A percentile compares a stretch with the other conserved stretches of the same genome.
Evolutionary conservation across 345 rosid genomes (phyloP).

Genomic region (Rhizophora apiculata): DNA sequence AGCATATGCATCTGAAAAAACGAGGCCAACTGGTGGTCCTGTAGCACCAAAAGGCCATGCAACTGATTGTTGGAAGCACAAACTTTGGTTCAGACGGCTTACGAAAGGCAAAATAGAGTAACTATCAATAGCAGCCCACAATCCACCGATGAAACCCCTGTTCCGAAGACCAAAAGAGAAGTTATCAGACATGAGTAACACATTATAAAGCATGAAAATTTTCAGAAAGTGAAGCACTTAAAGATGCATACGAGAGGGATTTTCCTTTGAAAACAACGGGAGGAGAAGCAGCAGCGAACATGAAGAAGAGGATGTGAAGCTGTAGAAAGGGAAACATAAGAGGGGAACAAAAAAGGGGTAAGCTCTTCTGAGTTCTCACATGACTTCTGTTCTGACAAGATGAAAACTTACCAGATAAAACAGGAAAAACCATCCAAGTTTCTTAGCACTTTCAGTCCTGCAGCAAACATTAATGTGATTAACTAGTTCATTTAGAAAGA

Average conservation of each 20-base stretch:
- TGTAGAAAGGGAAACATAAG: background rate
- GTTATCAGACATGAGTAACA: background rate
- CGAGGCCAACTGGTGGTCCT: background rate
- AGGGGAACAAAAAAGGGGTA: background rate
- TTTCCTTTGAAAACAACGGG: slow-evolving; percentile 34
- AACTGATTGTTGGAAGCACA: background rate
- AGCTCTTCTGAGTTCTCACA: background rate
- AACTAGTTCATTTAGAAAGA: background rate
- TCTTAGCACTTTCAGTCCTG: slow-evolving; percentile 33
- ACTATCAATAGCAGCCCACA: slow-evolving; percentile 24
- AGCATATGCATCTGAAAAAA: background rate
- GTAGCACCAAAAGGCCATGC: background rate
- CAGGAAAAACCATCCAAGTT: slow-evolving; percentile 33
- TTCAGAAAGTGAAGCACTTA: background rate
- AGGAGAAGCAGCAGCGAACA: slow-evolving; percentile 35
- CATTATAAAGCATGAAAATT: background rate
- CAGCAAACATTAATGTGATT: background rate
- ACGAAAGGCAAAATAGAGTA: slow-evolving; percentile 21
- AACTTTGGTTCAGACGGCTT: background rate
- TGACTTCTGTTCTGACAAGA: no score
- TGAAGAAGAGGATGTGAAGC: slow-evolving; percentile 35
- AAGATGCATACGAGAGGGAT: slow-evolving; percentile 29
- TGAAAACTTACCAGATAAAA: slow-evolving; percentile 23
- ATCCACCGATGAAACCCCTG: slow-evolving; percentile 24
- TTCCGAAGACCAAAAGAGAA: slow-evolving; percentile 5